These are phyloP conservation scores for Eucalyptus microcorys DNA, from an alignment of 345 rosid species.

Conservation along the genomic window DNA sequence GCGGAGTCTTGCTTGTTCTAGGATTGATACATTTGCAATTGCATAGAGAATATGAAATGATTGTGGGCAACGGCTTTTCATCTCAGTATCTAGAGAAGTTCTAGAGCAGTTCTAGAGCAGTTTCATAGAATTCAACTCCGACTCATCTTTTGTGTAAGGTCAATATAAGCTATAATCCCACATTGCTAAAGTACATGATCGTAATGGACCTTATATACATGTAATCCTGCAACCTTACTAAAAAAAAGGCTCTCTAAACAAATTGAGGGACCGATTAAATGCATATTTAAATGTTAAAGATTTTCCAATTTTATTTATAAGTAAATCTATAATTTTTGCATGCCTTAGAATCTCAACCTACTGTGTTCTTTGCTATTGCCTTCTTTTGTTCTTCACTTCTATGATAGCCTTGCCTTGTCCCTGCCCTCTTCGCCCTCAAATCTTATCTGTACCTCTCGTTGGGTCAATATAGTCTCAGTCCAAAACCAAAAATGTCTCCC, in stretches of 20 bases:
- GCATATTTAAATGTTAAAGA: not conserved
- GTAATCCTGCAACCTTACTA: not conserved
- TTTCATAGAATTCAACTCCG: not conserved
- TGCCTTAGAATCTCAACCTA: not conserved
- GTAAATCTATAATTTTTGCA: not conserved
- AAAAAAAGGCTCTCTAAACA: not conserved
- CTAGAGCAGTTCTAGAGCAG: not conserved
- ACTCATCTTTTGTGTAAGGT: not conserved
- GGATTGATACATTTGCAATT: not conserved
- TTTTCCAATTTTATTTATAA: not conserved
- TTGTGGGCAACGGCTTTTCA: not conserved
- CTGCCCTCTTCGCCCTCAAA: not conserved
- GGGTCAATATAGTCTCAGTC: not conserved
- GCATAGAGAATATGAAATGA: not conserved
- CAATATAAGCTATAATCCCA: not conserved
- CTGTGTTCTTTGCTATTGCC: not conserved
- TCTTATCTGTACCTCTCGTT: not conserved
- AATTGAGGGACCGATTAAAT: not conserved
- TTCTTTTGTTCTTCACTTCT: not conserved
- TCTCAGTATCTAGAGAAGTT: not conserved
- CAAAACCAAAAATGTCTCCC: not conserved
- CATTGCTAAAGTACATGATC: fast-evolving
- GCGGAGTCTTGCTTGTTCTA: not conserved
- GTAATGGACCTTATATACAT: not conserved
- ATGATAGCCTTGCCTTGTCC: not conserved